Base-by-base conservation (phyloP, 768 basidiomycete genomes). In the Leccinum disarticulatum region DNA sequence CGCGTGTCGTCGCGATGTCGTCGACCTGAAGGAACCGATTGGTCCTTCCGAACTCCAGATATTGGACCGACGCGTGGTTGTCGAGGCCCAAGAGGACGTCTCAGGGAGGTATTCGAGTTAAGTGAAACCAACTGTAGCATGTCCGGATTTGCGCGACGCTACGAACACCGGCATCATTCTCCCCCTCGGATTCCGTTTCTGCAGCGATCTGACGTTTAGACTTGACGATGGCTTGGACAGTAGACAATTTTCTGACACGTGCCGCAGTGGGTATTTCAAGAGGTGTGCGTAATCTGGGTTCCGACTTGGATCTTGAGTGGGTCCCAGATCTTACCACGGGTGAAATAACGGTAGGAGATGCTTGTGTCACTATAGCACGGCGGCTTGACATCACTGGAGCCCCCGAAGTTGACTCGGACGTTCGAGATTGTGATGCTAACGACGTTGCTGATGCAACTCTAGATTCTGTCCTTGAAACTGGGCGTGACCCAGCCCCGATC, bases 231-330 rank as follows among this genome's bases (percentile, higher is more conserved):
- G 60, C 71, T 41, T 73, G 71, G 22, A 73, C 71, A 3, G 66
- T 74, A 0, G 71, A 73, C 33, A 74, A 43, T 48, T 69, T 66
- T 63, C 73, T 66, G 11, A 63, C 62, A 41, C 52, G 64, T 36
- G 43, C 47, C 0, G 22, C 57, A 19, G 59, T 50, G 11, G 60
- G 46, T 10, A 57, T 46, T 31, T 43, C 62, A 27, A 57, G 38
- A 4, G 65, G 57, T n/a, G 56, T 19, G 3, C 57, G 61, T 27
- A 76, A 57, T 64, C 70, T 77, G 3, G 77, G 75, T 55, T 78
- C 76, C 3, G 77, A 79, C 52, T 57, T 64, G 4, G 76, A 74
- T 22, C 74, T 68, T 28, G 70, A 64, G 13, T 73, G 64, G 4
- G 53, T 59, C 22, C 65, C 60, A 2, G 57, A 14, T 19, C 58